These are phyloP conservation scores for Trebouxia sp. DNA, from an alignment of 139 green algal species.

Conservation along the genomic window DNA sequence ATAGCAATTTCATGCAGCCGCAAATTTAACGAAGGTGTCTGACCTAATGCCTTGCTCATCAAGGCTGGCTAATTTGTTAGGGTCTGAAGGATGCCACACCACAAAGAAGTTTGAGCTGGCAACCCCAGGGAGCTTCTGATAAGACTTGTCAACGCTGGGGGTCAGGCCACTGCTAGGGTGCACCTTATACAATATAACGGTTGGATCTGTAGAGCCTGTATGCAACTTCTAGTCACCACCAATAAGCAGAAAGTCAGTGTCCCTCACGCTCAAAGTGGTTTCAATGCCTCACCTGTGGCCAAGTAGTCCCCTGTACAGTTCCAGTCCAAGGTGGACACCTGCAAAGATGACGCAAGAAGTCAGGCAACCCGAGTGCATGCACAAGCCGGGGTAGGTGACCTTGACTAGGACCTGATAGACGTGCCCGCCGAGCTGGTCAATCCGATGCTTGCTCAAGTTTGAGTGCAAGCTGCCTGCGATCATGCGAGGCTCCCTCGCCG, in stretches of 20 bases:
- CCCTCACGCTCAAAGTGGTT: neutral
- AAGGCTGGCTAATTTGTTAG: neutral
- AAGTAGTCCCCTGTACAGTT: constrained; percentile 9
- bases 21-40: neutral
- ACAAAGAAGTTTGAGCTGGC: neutral
- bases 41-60: constrained; percentile 1
- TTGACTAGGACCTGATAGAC: neutral
- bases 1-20: neutral
- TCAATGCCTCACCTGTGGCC: neutral
- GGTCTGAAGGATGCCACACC: neutral
- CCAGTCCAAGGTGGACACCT: constrained; percentile 7
- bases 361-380: too few species aligned
- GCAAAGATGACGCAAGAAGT: too few species aligned
- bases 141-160: neutral
- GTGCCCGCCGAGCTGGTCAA: neutral
- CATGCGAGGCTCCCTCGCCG: too few species aligned
- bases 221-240: too few species aligned
- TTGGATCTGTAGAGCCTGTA: neutral
- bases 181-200: neutral
- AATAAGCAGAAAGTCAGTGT: neutral
- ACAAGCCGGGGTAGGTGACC: too few species aligned
- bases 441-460: neutral
- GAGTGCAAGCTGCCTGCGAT: neutral
- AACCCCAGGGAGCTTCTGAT: neutral
- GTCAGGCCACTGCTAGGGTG: neutral